phyloP scores from a whole-genome alignment of 805 yeast genomes.

The Saccharomycopsis sp. region DNA sequence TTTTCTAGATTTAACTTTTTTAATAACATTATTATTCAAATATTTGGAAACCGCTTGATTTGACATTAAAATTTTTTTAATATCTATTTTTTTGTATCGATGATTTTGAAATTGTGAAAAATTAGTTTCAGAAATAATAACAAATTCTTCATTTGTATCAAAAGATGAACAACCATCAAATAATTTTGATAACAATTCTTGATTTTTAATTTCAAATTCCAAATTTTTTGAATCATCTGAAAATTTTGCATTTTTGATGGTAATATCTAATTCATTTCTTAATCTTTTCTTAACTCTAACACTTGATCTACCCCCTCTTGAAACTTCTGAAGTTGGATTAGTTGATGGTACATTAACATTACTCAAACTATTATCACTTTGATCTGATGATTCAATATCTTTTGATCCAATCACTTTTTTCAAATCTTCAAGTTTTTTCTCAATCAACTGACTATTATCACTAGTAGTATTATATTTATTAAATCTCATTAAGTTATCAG shows the following conservation, averaged over 20 bases:
- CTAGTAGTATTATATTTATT: no score
- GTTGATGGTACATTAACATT: no score
- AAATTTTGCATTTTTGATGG: slow-evolving; percentile 8
- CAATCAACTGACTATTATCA: no score
- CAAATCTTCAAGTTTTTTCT: neutral
- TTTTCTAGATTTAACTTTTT: neutral
- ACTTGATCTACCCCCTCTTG: no score
- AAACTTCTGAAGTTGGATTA: no score
- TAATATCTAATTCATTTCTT: slow-evolving; percentile 10
- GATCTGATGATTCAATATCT: no score
- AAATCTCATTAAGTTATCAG: no score
- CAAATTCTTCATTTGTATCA: slow-evolving; percentile 26
- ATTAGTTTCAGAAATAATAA: slow-evolving; percentile 21
- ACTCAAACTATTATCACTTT: no score
- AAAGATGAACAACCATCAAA: slow-evolving; percentile 26
- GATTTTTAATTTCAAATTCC: slow-evolving; percentile 8
- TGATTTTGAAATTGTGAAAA: slow-evolving; percentile 21
- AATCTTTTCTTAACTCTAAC: slow-evolving; percentile 11
- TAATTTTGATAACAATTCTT: slow-evolving; percentile 13
- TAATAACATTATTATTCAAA: slow-evolving; percentile 8
- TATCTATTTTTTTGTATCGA: slow-evolving; percentile 4
- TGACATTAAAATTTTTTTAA: slow-evolving; percentile 2
- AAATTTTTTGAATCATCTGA: neutral
- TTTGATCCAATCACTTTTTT: neutral
- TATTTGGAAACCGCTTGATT: slow-evolving; percentile 4